Base-by-base conservation (phyloP, 2,329 filamentous ascomycete species). In the Tympanopsis confertula region DNA sequence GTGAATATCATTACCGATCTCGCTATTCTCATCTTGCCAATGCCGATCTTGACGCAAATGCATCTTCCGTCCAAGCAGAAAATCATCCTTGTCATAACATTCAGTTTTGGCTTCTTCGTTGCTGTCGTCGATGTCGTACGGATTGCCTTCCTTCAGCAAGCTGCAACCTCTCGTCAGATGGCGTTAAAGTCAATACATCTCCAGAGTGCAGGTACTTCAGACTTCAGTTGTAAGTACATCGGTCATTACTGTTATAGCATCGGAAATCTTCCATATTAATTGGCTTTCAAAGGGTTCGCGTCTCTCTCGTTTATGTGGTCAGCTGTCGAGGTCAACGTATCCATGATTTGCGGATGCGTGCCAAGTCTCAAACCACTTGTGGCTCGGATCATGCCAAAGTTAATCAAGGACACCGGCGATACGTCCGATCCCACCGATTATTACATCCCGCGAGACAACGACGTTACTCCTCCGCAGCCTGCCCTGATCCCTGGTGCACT, bases 251-350 rank as follows among this genome's bases (percentile, higher is more conserved):
- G 44, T 71, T 74, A 42, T 67, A 67, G 26, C 77, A 69, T 61
- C 51, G 14, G 54, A 36, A 14, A 17, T 20, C 37, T 13, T 18
- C 15, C 26, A 35, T 38, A 5, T 20, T 14, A 13, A 28, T 35
- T 4, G 5, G 40, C 44, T 35, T 47, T 42, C 38, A 36, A 41
- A 56, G 62, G 62, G 69, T 76, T 76, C 47, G 71, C 71, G 1
- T 72, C 74, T 4, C 56, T 76, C 13, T 75, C 71, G 2, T 80
- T 78, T 54, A 78, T 81, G 72, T 82, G 76, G 76, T 75, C 70
- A 12, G 71, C 67, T 4, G 64, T 82, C 39, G 76, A 81, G 48
- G 73, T 80, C 52, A 75, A 78, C 40, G 59, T 78, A 2, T 77
- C 75, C 4, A 74, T 81, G 39, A 74, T 79, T 50, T 78, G 72